These are phyloP conservation scores for Colletotrichum musicola DNA, from an alignment of 2,329 filamentous ascomycete genomes.

Conservation along the genomic window DNA sequence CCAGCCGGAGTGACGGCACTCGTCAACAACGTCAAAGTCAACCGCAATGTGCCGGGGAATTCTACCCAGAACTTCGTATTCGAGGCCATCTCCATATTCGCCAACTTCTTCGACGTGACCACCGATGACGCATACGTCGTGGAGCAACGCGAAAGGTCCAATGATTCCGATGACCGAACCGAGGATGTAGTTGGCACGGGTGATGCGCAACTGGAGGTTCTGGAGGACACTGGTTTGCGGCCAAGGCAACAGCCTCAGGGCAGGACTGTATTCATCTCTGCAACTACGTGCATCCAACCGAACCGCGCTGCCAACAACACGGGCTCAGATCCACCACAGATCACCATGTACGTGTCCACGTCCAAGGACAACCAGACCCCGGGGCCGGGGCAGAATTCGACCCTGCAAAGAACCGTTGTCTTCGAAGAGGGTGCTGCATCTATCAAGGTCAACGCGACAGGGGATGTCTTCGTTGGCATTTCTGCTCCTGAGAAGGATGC, in stretches of 20 bases:
- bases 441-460: conserved; percentile 70
- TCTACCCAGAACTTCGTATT: conserved; percentile 75
- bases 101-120: conserved; percentile 44
- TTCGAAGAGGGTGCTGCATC: conserved; percentile 80
- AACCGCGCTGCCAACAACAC: conserved; percentile 60
- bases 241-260: conserved; percentile 47
- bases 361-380: conserved; percentile 73
- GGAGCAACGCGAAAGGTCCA: conserved; percentile 42
- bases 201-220: conserved; percentile 38
- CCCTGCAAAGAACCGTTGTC: conserved; percentile 57
- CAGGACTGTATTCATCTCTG: conserved; percentile 79
- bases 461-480: conserved; percentile 82
- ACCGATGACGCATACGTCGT: conserved; percentile 26
- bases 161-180: conserved; percentile 41
- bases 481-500: conserved; percentile 74
- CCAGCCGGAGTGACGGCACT: conserved; percentile 63
- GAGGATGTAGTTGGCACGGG: conserved; percentile 40
- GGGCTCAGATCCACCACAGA: conserved; percentile 71
- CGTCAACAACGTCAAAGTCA: conserved; percentile 73
- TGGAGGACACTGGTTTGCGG: conserved; percentile 33
- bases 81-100: conserved; percentile 65
- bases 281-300: conserved; percentile 89
- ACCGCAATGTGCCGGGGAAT: conserved; percentile 73
- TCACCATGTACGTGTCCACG: conserved; percentile 82
- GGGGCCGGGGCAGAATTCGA: conserved; percentile 67